A percentile compares a stretch with the other conserved stretches of the same genome.
phyloP scores from a whole-genome alignment of 1,284 basidiomycete genomes.

The Leucoagaricus sp. region DNA sequence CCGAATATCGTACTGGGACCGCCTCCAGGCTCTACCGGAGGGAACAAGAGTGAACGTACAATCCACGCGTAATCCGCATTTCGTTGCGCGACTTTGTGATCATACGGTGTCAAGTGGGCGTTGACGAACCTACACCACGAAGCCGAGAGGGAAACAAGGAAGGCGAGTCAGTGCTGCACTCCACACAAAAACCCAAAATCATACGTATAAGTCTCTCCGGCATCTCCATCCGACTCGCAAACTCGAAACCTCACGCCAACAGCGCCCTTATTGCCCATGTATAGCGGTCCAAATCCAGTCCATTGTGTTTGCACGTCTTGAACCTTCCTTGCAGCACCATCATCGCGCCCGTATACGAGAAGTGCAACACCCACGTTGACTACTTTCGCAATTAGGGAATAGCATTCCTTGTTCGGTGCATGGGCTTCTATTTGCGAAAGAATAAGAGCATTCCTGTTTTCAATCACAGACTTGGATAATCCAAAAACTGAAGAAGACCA shows the following conservation, averaged over 20 bases:
- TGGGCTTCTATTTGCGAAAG: slow-evolving; percentile 70
- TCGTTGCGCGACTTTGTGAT: slow-evolving; percentile 68
- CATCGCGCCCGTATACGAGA: slow-evolving; percentile 79
- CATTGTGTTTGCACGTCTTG: slow-evolving; percentile 73
- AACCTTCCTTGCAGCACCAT: slow-evolving; percentile 58
- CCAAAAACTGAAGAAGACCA: slow-evolving; percentile 51
- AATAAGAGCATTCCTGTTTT: slow-evolving; percentile 62
- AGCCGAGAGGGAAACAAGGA: not conserved
- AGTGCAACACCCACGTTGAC: slow-evolving; percentile 82
- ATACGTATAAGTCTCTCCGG: slow-evolving; percentile 83
- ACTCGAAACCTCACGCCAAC: slow-evolving; percentile 88
- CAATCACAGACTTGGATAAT: slow-evolving; percentile 61
- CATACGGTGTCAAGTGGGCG: slow-evolving; percentile 89
- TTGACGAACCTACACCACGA: slow-evolving; percentile 82
- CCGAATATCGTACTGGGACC: slow-evolving; percentile 67
- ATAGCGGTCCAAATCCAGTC: slow-evolving; percentile 74
- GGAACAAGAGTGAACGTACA: slow-evolving; percentile 81
- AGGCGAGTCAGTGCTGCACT: not conserved
- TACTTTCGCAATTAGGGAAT: slow-evolving; percentile 70
- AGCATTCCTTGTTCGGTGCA: slow-evolving; percentile 66
- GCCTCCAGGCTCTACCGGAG: slow-evolving; percentile 46
- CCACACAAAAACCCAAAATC: slow-evolving; percentile 30
- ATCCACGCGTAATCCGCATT: slow-evolving; percentile 85
- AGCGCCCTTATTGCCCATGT: slow-evolving; percentile 96
- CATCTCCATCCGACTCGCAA: slow-evolving; percentile 48